Conservation (phyloP, 177 flowering plant species). For the Tripterygium wilfordii region DNA sequence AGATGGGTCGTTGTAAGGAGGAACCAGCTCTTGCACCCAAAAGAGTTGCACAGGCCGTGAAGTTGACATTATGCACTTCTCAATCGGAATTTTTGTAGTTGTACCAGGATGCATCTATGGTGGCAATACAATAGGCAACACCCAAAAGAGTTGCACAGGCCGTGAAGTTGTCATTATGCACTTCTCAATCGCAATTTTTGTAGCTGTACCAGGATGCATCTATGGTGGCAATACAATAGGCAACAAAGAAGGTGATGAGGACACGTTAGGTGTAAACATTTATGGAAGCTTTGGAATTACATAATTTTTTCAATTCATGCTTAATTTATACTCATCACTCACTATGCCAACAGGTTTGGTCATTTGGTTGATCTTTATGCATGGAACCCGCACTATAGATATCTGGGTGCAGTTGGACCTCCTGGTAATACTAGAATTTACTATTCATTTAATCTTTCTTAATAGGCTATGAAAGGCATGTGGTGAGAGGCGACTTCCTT, state of each 20-base stretch:
- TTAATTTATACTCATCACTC: too few relatives aligned
- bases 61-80: conserved; percentile 96
- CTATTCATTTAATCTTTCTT: not conserved
- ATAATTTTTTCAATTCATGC: too few relatives aligned
- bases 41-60: conserved; percentile 86
- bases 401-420: conserved; percentile 80
- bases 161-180: conserved; percentile 97
- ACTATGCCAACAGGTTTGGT: conserved; percentile 79
- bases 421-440: conserved; percentile 46
- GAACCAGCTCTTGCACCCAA: conserved; percentile 53
- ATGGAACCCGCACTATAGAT: conserved; percentile 92
- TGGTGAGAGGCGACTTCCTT: too few relatives aligned
- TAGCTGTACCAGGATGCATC: conserved; percentile 94
- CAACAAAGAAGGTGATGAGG: conserved; percentile 74
- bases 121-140: conserved; percentile 72
- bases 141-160: conserved; percentile 74
- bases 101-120: conserved; percentile 96
- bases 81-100: conserved; percentile 93
- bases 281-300: too few relatives aligned
- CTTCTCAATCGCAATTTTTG: conserved; percentile 89
- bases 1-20: conserved; percentile 97
- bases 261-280: too few relatives aligned
- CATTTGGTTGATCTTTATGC: conserved; percentile 87
- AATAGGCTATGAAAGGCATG: not conserved
- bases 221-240: conserved; percentile 89